Evolutionary conservation across 805 yeast species (phyloP), one percentile per base, ranked within the genome.

Genomic region (Wickerhamomyces mucosus): DNA sequence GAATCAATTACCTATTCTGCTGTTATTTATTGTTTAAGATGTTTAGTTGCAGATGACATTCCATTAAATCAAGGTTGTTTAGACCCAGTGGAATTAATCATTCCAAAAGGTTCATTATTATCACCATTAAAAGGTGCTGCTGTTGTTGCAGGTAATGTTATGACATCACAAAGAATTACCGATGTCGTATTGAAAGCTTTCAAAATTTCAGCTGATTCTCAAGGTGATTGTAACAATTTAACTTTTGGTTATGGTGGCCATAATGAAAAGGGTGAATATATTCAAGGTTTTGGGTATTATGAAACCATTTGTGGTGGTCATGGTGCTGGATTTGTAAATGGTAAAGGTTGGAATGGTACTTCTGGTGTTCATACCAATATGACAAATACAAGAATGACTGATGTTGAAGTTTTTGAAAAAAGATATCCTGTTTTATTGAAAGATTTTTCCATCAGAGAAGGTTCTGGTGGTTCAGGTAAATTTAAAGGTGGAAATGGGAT

Each of bases 271-370:
- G 61, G 76, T 50, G 47, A 72, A 38, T 61, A 66, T 55, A 56
- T 65, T 7, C 65, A 69, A 35, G 85, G 88, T 0, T 85, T 84
- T 54, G 95, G 96, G 0, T 86, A 86, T 53, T 86, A 86, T 53
- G 96, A 86, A 52, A 88, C 96, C 0, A 85, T 88, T 38, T 92
- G 95, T 36, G 96, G 96, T 37, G 96, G 96, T 1, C 81, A 86
- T 27, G 96, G 96, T 30, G 96, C 96, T 3, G 26, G 26, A 5
- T 10, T 23, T 10, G 16, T 6, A 6, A 23, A 23, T 16, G 86
- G 89, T 1, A 71, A 79, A 2, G 75, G 75, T 3, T 85, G 94
- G 88, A 59, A 79, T 44, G 96, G 96, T 27, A 79, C 78, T 31
- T 69, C 78, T 37, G 95, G 84, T n/a, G 94, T 86, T 3, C 96